Base-by-base conservation (phyloP, 306 rosid genomes). In the Quillaja saponaria region DNA sequence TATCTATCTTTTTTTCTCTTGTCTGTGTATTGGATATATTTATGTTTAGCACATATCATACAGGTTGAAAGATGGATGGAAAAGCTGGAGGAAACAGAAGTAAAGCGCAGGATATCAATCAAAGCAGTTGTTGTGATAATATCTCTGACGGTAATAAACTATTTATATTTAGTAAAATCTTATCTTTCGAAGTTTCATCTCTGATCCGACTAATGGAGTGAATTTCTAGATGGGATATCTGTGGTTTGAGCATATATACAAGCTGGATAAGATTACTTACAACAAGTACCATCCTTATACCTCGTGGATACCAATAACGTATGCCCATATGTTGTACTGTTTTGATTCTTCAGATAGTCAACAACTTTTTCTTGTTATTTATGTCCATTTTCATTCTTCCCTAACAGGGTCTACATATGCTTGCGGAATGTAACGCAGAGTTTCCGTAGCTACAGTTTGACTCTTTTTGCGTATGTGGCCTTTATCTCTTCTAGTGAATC, bases 241-340 rank as follows among this genome's bases (percentile, higher is more conserved):
- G 10, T 92, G 98, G 98, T 74, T 81, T 39, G 92, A 88, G 81
- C 55, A 80, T 54, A 74, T 92, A 68, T 92, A 88, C 87, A 92
- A 86, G 86, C 70, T 92, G 73, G 98, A 92, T 84, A 92, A 83
- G 76, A 33, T 81, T 69, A 71, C 85, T 4, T 92, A 92, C 90
- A 92, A 92, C 66, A 86, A 84, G 80, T 88, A 74, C 57, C 98
- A 92, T 82, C 98, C 98, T 39, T 92, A 86, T 62, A 92, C 98
- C 63, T 92, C 98, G 1, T 92, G 98, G 98, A 88, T 92, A 74
- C 98, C 98, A 16, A 89, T 92, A 71, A 92, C 98, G 98, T 92
- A 88, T 19, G 83, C 74, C 33, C 49, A 34, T 33, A 19, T 17
- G 19, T 19, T 59, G 19, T 70, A 58, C 64, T 21, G 56, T 34